These are phyloP conservation scores for Kalanchoe fedtschenkoi DNA, from an alignment of 164 flowering plant genomes.

Conservation along the genomic window DNA sequence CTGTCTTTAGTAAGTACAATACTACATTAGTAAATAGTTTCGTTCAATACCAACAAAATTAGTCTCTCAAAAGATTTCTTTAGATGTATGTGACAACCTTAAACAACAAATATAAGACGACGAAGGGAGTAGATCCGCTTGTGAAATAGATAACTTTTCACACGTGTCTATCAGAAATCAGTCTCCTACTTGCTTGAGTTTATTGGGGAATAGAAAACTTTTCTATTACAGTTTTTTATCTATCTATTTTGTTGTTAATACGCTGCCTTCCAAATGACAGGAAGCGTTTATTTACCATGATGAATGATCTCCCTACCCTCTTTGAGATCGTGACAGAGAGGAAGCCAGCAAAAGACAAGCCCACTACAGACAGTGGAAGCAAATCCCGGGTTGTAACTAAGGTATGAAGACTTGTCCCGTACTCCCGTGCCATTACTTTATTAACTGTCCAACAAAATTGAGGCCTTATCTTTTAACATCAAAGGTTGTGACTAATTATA, in stretches of 20 bases:
- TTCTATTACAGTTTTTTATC: not conserved
- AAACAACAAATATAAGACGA: no score
- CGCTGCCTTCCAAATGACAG: conserved; percentile 22
- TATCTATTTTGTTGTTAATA: not conserved
- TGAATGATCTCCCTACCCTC: conserved; percentile 79
- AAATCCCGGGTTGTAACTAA: conserved; percentile 57
- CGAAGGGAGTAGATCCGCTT: no score
- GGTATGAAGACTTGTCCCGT: conserved; percentile 22
- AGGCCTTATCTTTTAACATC: not conserved
- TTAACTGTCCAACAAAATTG: not conserved
- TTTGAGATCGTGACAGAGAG: conserved; percentile 81
- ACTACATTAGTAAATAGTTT: no score
- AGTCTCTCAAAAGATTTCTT: no score
- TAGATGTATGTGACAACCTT: no score
- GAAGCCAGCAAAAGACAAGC: conserved; percentile 64
- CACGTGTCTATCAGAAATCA: no score
- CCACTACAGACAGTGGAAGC: conserved; percentile 66
- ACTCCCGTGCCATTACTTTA: not conserved
- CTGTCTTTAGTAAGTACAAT: no score
- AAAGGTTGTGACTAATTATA: not conserved
- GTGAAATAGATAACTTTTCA: no score
- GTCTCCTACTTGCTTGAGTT: not conserved
- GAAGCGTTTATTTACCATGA: conserved; percentile 73
- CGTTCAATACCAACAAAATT: no score
- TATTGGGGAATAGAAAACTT: not conserved